Evolutionary conservation across 345 rosid genomes (phyloP), one percentile per base, ranked within the genome.

Genomic region (Boechera retrofracta): DNA sequence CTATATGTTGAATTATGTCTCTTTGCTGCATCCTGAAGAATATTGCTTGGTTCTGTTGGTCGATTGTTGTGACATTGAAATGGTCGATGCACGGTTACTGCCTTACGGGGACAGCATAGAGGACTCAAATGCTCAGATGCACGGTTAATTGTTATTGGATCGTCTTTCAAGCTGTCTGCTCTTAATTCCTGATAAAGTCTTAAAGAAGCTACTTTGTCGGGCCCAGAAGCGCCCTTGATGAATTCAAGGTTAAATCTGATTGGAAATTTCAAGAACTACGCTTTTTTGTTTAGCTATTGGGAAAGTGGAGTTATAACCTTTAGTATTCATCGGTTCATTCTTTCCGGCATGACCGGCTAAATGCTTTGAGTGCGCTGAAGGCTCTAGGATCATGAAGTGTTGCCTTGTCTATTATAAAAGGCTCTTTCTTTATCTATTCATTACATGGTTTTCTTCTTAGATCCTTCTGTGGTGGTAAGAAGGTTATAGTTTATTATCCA

Each of bases 351-450:
- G n/a, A 28, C 24, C 24, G 62, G 49, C 68, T 38, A 48, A 29
- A 36, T 61, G 5, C 29, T 49, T 1, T 18, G 5, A 12, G 2
- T 63, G 38, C 18, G 39, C 53, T 41, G 53, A 35, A 33, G 41
- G 53, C 16, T 9, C 7, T 42, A 70, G 9, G 28, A 55, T 54
- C 60, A 55, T 59, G 54, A 73, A 42, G 66, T 38, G 63, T 54
- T 77, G 9, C 49, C 52, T 71, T 64, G 3, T 54, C 59, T 75
- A 35, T 72, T 10, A n/a, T 45, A 52, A 65, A 80, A 66, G 79
- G 85, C 78, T 73, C 68, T 73, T 81, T 74, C 75, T 72, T 80
- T 85, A 63, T 67, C 64, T 47, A 44, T 83, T 67, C 69, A 32
- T 57, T 84, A 42, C 48, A 67, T 79, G 71, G 45, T 31, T 76